Evolutionary conservation across 2,329 filamentous ascomycete species (phyloP), one percentile per base, ranked within the genome.

Genomic region (Xylariaceae sp.): DNA sequence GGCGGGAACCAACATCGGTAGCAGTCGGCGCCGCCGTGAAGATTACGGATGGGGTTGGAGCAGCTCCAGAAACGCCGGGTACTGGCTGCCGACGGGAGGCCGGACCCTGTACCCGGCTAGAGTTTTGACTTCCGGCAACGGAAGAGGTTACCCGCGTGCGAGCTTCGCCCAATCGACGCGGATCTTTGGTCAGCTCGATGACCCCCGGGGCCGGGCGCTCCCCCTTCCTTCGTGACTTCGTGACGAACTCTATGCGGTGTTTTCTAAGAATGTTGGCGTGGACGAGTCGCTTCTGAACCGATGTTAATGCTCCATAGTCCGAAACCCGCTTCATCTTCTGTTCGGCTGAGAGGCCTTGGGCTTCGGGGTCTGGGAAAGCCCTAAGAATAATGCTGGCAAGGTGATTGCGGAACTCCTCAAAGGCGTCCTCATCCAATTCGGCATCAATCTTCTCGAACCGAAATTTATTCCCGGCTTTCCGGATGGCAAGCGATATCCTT

Each of bases 211-310:
- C 3, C 10, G 46, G 22, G 15, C 21, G 21, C 18, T 26, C 15
- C 15, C 46, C 46, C 34, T 37, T 36, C 19, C 37, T 37, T 18
- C 18, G 44, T 2, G 30, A 36, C 18, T 37, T 47, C 9, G 44
- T 37, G 30, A n/a, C 13, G 12, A 37, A 47, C 19, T 47, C 44
- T 47, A 47, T 37, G 44, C 44, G 44, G 9, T 47, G 44, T 37
- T 29, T 48, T 40, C 46, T 48, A 12, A 48, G 34, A n/a, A 48
- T 40, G 16, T 48, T 48, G 10, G 15, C 7, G 34, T 48, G 34
- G 9, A 48, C n/a, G 22, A 48, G 46, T 40, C 34, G 46, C 46
- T 48, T 39, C 36, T 48, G 46, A n/a, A 40, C 13, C 3, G 46
- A 12, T 19, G 46, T 48, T 30, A 48, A 15, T 39, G 15, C 34